phyloP scores from a whole-genome alignment of 331 rosid genomes.

The Stylosanthes scabra region DNA sequence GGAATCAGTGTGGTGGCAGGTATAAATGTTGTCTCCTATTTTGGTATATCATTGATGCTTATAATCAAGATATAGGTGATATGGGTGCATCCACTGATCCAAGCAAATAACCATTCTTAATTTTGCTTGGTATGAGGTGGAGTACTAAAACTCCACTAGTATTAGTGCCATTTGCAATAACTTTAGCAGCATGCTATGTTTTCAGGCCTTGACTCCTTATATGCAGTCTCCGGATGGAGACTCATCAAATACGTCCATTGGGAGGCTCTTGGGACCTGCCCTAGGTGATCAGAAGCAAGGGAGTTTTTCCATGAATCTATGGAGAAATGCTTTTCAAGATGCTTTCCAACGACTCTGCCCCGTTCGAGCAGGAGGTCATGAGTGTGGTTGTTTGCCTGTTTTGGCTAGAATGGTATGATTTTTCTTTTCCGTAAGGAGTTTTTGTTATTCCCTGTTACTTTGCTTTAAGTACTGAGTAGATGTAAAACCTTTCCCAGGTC shows the following conservation, averaged over 20 bases:
- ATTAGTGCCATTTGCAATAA: background rate
- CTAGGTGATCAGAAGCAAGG: slow-evolving; percentile 91
- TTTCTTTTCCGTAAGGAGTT: slow-evolving; percentile 23
- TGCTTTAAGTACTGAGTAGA: slow-evolving; percentile 28
- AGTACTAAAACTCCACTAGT: background rate
- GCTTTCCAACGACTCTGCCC: slow-evolving; percentile 93
- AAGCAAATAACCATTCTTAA: slow-evolving; percentile 16
- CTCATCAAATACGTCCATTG: slow-evolving; percentile 48
- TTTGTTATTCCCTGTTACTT: slow-evolving; percentile 22
- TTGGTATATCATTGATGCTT: slow-evolving; percentile 10
- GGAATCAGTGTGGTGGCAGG: slow-evolving; percentile 99
- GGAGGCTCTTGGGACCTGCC: slow-evolving; percentile 76
- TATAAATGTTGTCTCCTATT: slow-evolving; percentile 37
- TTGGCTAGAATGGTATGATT: slow-evolving; percentile 78
- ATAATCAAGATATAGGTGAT: slow-evolving; percentile 26
- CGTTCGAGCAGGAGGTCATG: slow-evolving; percentile 89
- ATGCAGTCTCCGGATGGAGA: slow-evolving; percentile 75
- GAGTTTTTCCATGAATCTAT: slow-evolving; percentile 73
- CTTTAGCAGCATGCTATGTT: slow-evolving; percentile 35
- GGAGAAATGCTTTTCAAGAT: slow-evolving; percentile 91
- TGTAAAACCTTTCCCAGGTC: slow-evolving; percentile 58
- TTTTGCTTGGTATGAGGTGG: background rate
- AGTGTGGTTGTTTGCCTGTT: slow-evolving; percentile 95
- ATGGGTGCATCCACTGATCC: slow-evolving; percentile 19
- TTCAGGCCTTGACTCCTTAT: slow-evolving; percentile 89